Evolutionary conservation across 129 eudicot genomes (phyloP).

Genomic region (Lactuca saligna): DNA sequence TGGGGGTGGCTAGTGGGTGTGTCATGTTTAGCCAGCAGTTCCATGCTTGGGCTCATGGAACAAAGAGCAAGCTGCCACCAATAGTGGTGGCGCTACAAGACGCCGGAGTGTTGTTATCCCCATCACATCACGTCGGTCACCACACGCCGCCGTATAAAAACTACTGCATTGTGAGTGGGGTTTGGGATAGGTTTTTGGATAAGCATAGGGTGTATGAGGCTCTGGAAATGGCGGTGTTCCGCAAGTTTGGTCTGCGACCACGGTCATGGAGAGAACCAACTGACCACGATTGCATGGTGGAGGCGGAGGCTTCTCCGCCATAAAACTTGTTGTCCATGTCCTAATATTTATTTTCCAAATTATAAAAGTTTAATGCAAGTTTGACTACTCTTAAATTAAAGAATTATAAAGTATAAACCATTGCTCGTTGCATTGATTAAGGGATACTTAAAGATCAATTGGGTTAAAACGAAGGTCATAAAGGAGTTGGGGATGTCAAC

Average conservation of each 20-base stretch:
- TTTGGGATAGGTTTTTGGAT: conserved; percentile 65
- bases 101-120: conserved; percentile 19
- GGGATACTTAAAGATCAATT: too few relatives aligned
- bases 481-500: too few relatives aligned
- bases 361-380: too few relatives aligned
- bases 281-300: conserved; percentile 49
- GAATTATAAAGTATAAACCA: too few relatives aligned
- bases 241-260: conserved; percentile 58
- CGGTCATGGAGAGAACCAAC: conserved; percentile 69
- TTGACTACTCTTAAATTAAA: too few relatives aligned
- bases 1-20: conserved; percentile 58
- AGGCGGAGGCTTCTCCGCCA: conserved; percentile 13
- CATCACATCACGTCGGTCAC: conserved; percentile 63
- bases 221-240: conserved; percentile 61
- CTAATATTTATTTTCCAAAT: too few relatives aligned
- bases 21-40: conserved; percentile 27
- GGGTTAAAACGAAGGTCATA: too few relatives aligned
- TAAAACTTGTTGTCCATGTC: neutral
- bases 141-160: conserved; percentile 67
- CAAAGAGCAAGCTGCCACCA: conserved; percentile 64
- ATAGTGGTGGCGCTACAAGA: conserved; percentile 65
- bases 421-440: too few relatives aligned
- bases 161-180: conserved; percentile 26
- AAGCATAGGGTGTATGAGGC: conserved; percentile 49
- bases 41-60: conserved; percentile 80